These are phyloP conservation scores for Rutstroemia sp. DNA, from an alignment of 2,329 filamentous ascomycete species.

Conservation along the genomic window DNA sequence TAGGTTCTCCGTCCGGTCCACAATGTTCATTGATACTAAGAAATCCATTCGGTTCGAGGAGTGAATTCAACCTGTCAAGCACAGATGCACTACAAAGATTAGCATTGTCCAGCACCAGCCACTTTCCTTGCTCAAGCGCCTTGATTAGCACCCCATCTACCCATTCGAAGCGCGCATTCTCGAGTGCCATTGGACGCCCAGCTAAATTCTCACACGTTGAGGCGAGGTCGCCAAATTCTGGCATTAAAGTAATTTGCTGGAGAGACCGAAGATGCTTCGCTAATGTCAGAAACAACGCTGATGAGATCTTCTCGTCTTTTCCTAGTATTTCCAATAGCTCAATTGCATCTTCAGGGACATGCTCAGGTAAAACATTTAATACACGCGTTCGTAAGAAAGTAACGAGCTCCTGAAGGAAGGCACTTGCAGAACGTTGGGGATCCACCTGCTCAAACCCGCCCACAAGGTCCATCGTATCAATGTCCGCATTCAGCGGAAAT, in stretches of 20 bases:
- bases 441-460: constrained; percentile 96
- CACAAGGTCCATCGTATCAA: constrained; percentile 94
- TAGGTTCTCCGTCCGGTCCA: constrained; percentile 70
- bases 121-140: constrained; percentile 77
- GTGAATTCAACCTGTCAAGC: constrained; percentile 85
- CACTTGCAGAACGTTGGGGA: constrained; percentile 62
- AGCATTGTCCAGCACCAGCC: constrained; percentile 94
- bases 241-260: constrained; percentile 35
- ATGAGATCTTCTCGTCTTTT: constrained; percentile 9
- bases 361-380: constrained; percentile 40
- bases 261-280: constrained; percentile 29
- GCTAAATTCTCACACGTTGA: constrained; percentile 35
- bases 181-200: constrained; percentile 47
- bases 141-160: constrained; percentile 87
- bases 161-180: constrained; percentile 87
- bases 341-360: constrained; percentile 40
- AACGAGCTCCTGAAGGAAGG: constrained; percentile 46
- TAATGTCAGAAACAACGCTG: constrained; percentile 22
- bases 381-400: constrained; percentile 44
- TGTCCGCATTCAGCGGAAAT: constrained; percentile 87
- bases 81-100: constrained; percentile 95
- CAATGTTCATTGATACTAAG: constrained; percentile 92
- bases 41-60: constrained; percentile 83
- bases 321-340: constrained; percentile 45
- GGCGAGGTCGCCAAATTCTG: constrained; percentile 21